Evolutionary conservation across 164 flowering plant species (phyloP).

Genomic region (Annona cherimola): DNA sequence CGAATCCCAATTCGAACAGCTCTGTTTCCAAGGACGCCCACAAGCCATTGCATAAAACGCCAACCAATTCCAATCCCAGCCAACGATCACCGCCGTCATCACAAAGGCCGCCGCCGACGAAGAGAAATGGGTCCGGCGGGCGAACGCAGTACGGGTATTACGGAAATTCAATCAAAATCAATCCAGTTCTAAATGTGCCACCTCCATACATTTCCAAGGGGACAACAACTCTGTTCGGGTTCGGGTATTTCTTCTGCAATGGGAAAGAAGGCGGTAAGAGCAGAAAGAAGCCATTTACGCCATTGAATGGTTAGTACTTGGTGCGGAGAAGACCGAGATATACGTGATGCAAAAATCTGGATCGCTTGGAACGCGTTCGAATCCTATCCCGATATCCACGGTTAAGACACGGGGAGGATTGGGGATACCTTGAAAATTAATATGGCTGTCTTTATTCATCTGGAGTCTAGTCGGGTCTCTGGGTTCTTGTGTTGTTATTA

Average conservation of each 20-base stretch:
- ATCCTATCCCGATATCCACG: not conserved
- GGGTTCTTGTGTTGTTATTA: no score
- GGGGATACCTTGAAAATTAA: constrained; percentile 1
- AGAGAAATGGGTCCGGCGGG: constrained; percentile 22
- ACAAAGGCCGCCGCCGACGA: constrained; percentile 26
- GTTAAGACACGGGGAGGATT: not conserved
- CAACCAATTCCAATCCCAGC: not conserved
- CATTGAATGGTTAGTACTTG: not conserved
- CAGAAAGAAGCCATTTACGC: constrained; percentile 1
- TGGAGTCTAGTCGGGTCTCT: no score
- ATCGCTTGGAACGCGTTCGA: not conserved
- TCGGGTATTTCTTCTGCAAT: constrained; percentile 61
- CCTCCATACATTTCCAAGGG: constrained; percentile 55
- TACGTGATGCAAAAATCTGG: not conserved
- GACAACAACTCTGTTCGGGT: constrained; percentile 48
- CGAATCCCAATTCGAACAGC: constrained; percentile 30
- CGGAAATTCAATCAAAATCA: constrained; percentile 43
- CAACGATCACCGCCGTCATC: not conserved
- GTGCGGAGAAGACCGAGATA: not conserved
- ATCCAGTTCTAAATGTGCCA: constrained; percentile 67
- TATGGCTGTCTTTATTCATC: constrained; percentile 6
- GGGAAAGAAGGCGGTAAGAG: constrained; percentile 59
- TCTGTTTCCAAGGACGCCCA: constrained; percentile 24
- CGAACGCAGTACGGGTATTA: constrained; percentile 24
- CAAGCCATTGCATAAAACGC: constrained; percentile 24